phyloP scores from a whole-genome alignment of 2,329 filamentous ascomycete species.

The Septoria petroselini region DNA sequence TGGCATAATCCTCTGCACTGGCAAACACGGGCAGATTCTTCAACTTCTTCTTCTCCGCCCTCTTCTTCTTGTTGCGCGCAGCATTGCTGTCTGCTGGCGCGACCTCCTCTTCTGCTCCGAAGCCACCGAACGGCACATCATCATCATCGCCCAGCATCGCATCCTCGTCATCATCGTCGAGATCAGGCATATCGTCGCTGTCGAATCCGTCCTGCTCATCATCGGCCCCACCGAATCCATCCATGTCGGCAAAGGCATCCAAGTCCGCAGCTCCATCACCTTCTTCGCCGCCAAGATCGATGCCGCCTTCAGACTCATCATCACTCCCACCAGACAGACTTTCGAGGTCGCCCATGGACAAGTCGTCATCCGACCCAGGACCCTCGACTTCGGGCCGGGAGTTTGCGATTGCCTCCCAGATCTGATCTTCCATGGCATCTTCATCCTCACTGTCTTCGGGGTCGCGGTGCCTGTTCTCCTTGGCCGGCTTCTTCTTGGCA shows the following conservation, averaged over 20 bases:
- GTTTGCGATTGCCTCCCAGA: slow-evolving; percentile 86
- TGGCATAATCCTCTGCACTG: slow-evolving; percentile 88
- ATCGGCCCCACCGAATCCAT: slow-evolving; percentile 33
- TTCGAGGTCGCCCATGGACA: slow-evolving; percentile 51
- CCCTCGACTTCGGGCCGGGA: slow-evolving; percentile 74
- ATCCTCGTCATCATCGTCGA: slow-evolving; percentile 43
- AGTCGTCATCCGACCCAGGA: slow-evolving; percentile 55
- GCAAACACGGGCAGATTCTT: slow-evolving; percentile 91
- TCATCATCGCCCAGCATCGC: slow-evolving; percentile 46
- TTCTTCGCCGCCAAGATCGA: slow-evolving; percentile 43
- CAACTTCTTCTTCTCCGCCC: slow-evolving; percentile 74
- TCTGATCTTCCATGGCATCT: slow-evolving; percentile 60
- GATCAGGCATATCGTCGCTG: slow-evolving; percentile 53
- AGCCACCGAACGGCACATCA: slow-evolving; percentile 53
- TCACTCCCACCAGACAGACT: slow-evolving; percentile 37
- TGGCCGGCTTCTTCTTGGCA: slow-evolving; percentile 55
- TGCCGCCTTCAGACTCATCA: slow-evolving; percentile 49
- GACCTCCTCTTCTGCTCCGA: slow-evolving; percentile 53
- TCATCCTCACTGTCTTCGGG: slow-evolving; percentile 45
- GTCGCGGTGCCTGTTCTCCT: slow-evolving; percentile 51
- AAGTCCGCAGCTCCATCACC: slow-evolving; percentile 40
- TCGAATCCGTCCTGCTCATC: slow-evolving; percentile 53
- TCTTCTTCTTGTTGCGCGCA: slow-evolving; percentile 44
- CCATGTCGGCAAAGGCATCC: slow-evolving; percentile 41
- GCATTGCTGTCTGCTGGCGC: slow-evolving; percentile 43